Percentiles rank a stretch among this genome's conserved stretches.
Conservation (phyloP, 2,329 filamentous ascomycete species). For the Stenocarpella maydis region DNA sequence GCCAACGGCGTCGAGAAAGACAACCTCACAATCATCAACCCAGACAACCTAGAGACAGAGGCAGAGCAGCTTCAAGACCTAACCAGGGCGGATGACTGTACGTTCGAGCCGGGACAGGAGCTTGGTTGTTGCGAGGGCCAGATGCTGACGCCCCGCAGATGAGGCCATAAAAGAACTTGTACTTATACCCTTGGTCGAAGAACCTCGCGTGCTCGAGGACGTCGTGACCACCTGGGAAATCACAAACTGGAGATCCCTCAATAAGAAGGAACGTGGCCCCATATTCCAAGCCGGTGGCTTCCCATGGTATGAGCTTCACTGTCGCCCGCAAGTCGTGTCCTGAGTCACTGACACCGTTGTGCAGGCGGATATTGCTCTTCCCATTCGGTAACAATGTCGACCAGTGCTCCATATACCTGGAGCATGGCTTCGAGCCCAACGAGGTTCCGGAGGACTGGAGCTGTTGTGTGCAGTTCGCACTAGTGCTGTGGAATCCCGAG, state of each 20-base stretch:
- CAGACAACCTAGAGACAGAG: slow-evolving; percentile 60
- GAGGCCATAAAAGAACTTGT: slow-evolving; percentile 86
- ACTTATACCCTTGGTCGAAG: slow-evolving; percentile 75
- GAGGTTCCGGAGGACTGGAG: slow-evolving; percentile 92
- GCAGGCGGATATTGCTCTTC: slow-evolving; percentile 92
- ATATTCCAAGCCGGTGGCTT: slow-evolving; percentile 85
- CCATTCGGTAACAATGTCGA: slow-evolving; percentile 95
- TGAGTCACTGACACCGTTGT: slow-evolving; percentile 37
- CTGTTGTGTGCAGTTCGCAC: slow-evolving; percentile 92
- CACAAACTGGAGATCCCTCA: slow-evolving; percentile 78
- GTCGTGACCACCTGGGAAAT: slow-evolving; percentile 86
- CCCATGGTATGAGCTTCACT: slow-evolving; percentile 74
- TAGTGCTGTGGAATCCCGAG: slow-evolving; percentile 93
- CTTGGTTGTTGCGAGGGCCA: background rate
- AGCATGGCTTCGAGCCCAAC: slow-evolving; percentile 84
- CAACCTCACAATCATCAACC: slow-evolving; percentile 62
- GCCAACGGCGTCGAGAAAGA: slow-evolving; percentile 59
- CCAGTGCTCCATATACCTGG: slow-evolving; percentile 92
- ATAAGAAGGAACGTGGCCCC: slow-evolving; percentile 86
- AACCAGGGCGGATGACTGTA: slow-evolving; percentile 63
- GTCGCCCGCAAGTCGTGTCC: background rate
- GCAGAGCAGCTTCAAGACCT: slow-evolving; percentile 56
- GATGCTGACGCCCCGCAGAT: slow-evolving; percentile 57
- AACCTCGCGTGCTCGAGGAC: slow-evolving; percentile 82
- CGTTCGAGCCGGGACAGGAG: slow-evolving; percentile 40